Evolutionary conservation across 169 alveolate genomes (phyloP), one percentile per base, ranked within the genome.

Genomic region (Cystoisospora suis): DNA sequence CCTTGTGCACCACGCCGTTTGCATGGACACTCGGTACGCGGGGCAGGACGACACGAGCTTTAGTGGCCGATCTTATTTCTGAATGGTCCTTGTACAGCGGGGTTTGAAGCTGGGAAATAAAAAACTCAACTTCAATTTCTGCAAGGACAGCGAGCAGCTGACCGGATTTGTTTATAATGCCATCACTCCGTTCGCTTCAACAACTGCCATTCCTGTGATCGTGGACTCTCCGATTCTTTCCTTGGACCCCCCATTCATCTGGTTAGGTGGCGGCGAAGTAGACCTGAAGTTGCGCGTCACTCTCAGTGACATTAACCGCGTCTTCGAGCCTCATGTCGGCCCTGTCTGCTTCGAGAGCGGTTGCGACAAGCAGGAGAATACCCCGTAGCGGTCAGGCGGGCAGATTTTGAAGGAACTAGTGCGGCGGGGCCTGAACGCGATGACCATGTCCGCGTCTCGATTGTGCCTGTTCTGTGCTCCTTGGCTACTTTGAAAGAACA

Each of bases 211-310:
- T 3, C 89, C 89, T 4, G 89, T 83, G 0, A 59, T 83, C 15
- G 42, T 83, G 46, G 69, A 61, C 23, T 20, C 42, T 0, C n/a
- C 53, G n/a, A 5, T 59, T 0, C 49, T 59, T 1, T 40, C 59
- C 20, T 42, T 83, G 49, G n/a, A 56, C 15, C 89, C 79, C 1
- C 77, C 44, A 0, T 1, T 44, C 29, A 15, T 83, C 1, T 83
- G 47, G 49, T 38, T 83, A n/a, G 89, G 89, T 49, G 89, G 89
- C 49, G 89, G 89, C 32, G 89, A 61, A n/a, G 79, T 44, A 40
- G 80, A 83, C 27, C 44, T 83, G 0, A 83, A 83, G 42, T 44
- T 83, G 36, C 17, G 44, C 23, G 34, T 83, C 58, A 0, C 34
- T 1, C 20, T 83, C 9, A 17, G 38, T n/a, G 89, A 83, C 45